Conservation (phyloP, 108 stramenopile species). For the Pseudonitzschia pungens region DNA sequence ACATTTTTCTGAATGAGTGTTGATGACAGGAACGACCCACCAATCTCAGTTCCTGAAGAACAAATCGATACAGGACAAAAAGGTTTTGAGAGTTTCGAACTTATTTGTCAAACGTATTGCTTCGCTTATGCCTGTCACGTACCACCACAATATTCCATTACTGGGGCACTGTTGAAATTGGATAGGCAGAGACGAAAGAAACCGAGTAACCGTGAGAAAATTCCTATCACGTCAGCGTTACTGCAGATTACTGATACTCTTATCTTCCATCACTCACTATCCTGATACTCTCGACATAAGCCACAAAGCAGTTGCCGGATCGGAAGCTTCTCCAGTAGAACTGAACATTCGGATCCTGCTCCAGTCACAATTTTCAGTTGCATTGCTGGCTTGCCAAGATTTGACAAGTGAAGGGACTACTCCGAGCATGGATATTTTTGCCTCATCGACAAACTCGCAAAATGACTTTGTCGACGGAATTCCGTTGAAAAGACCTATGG, state of each 20-base stretch:
- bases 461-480: slow-evolving; percentile 38
- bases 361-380: slow-evolving; percentile 38
- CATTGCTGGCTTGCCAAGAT: slow-evolving; percentile 33
- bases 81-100: background rate
- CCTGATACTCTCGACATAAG: slow-evolving; percentile 38
- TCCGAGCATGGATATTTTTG: slow-evolving; percentile 36
- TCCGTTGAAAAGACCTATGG: slow-evolving; percentile 40
- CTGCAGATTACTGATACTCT: background rate
- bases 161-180: slow-evolving; percentile 16
- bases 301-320: slow-evolving; percentile 33
- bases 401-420: slow-evolving; percentile 39
- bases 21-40: slow-evolving; percentile 42
- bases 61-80: background rate
- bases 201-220: background rate
- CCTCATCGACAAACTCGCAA: slow-evolving; percentile 39
- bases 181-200: background rate
- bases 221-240: background rate
- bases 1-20: slow-evolving; percentile 41
- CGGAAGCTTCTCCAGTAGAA: slow-evolving; percentile 45
- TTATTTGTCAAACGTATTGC: background rate
- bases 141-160: slow-evolving; percentile 43
- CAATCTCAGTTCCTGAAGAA: slow-evolving; percentile 34
- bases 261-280: slow-evolving; percentile 4
- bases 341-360: slow-evolving; percentile 33
- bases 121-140: background rate